Conservation (phyloP, 176 grass and related monocot genomes). For the Thalia dealbata region DNA sequence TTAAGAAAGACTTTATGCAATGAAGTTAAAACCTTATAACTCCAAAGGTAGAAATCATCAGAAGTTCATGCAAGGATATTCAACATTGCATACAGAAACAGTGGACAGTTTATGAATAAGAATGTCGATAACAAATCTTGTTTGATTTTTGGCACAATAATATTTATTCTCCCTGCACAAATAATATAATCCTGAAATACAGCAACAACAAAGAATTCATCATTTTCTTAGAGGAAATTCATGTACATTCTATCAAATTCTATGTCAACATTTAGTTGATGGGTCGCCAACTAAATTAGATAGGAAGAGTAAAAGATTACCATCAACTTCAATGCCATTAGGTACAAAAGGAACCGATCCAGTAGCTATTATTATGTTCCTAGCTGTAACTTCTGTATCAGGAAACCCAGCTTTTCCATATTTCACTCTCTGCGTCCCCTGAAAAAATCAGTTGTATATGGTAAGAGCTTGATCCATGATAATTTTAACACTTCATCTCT, state of each 20-base stretch:
- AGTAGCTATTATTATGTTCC: conserved; percentile 86
- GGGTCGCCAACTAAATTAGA: conserved; percentile 22
- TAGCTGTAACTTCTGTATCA: conserved; percentile 77
- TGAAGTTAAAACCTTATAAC: too few species aligned
- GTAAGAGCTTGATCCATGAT: too few species aligned
- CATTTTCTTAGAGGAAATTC: background rate
- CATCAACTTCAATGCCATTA: conserved; percentile 93
- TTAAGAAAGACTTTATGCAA: too few species aligned
- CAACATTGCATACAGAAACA: background rate
- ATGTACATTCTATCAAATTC: background rate
- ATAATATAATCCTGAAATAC: background rate
- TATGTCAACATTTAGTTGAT: background rate
- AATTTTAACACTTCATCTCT: background rate
- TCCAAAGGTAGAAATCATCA: too few species aligned
- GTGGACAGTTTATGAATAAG: background rate
- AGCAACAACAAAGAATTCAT: background rate
- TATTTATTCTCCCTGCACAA: background rate
- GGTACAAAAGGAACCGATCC: conserved; percentile 93
- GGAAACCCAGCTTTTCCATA: conserved; percentile 73
- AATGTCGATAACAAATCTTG: background rate
- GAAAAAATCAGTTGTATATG: conserved; percentile 16
- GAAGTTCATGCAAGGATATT: too few species aligned
- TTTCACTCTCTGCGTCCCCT: conserved; percentile 74
- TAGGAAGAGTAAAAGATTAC: conserved; percentile 32
- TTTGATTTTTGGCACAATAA: background rate